Evolutionary conservation across 768 basidiomycete genomes (phyloP).

Genomic region (Termitomyces sp.): DNA sequence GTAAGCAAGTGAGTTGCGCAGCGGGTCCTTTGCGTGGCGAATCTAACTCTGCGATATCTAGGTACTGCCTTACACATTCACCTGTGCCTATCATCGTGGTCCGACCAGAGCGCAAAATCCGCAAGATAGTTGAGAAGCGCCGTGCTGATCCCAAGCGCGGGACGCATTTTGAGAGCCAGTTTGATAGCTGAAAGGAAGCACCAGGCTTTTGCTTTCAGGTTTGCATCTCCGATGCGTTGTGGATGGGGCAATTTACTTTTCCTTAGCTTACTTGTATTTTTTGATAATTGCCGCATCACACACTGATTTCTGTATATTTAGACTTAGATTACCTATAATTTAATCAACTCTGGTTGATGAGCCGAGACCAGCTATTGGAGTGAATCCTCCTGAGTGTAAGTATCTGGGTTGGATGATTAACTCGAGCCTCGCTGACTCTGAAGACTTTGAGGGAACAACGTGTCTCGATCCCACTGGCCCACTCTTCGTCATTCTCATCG

Average conservation of each 20-base stretch:
- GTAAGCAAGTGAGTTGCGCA: slow-evolving; percentile 36
- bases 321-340: background rate
- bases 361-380: background rate
- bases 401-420: background rate
- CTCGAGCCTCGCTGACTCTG: background rate
- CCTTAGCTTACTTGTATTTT: background rate
- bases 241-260: background rate
- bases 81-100: slow-evolving; percentile 97
- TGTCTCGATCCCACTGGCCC: background rate
- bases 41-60: slow-evolving; percentile 16
- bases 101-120: slow-evolving; percentile 81
- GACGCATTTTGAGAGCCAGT: slow-evolving; percentile 55
- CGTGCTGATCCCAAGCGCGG: slow-evolving; percentile 87
- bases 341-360: background rate
- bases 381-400: background rate
- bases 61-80: slow-evolving; percentile 84
- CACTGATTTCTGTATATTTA: background rate
- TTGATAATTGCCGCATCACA: background rate
- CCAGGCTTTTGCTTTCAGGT: background rate
- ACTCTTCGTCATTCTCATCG: background rate
- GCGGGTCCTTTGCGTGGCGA: too few relatives aligned
- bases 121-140: slow-evolving; percentile 80
- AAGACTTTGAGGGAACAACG: background rate
- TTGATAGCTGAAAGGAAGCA: background rate
- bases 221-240: background rate